phyloP scores from a whole-genome alignment of 495 filamentous ascomycete species.

The Hyaloscypha hepaticicola region DNA sequence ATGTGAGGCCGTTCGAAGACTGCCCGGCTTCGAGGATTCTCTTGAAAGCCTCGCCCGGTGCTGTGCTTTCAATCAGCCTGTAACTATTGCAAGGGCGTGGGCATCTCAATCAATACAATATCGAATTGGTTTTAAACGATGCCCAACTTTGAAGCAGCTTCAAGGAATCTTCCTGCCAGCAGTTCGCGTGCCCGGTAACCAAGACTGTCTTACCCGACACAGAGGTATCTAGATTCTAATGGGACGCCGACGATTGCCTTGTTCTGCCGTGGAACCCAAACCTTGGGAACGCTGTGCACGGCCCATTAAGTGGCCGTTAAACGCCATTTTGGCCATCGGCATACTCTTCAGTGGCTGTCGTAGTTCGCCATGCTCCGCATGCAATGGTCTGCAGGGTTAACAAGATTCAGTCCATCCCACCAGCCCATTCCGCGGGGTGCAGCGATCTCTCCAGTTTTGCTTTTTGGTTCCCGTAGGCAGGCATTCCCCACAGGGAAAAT shows the following conservation, averaged over 20 bases:
- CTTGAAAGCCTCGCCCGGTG: slow-evolving; percentile 19
- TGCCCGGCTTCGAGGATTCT: slow-evolving; percentile 1
- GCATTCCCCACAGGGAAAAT: slow-evolving; percentile 1
- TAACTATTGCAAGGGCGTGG: not conserved
- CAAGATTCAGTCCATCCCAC: not conserved
- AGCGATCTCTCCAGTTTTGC: slow-evolving; percentile 10
- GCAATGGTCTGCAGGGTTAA: not conserved
- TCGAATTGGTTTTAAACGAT: not conserved
- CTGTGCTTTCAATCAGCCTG: not conserved
- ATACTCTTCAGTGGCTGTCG: not conserved
- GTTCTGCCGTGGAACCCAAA: slow-evolving; percentile 6
- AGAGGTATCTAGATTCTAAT: slow-evolving; percentile 21
- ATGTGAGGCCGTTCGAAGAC: slow-evolving; percentile 6
- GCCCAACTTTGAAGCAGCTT: not conserved
- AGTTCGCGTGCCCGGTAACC: not conserved
- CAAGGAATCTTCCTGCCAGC: not conserved
- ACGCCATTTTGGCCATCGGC: slow-evolving; percentile 11
- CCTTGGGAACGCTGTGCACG: slow-evolving; percentile 18
- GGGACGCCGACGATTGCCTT: slow-evolving; percentile 19
- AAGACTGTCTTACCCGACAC: not conserved
- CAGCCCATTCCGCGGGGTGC: slow-evolving; percentile 20
- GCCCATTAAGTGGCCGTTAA: slow-evolving; percentile 6
- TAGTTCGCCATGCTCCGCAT: slow-evolving; percentile 3
- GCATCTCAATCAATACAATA: not conserved
- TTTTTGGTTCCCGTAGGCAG: slow-evolving; percentile 2